Conservation (phyloP, 2,329 filamentous ascomycete species). For the Aaosphaeria arxii region DNA sequence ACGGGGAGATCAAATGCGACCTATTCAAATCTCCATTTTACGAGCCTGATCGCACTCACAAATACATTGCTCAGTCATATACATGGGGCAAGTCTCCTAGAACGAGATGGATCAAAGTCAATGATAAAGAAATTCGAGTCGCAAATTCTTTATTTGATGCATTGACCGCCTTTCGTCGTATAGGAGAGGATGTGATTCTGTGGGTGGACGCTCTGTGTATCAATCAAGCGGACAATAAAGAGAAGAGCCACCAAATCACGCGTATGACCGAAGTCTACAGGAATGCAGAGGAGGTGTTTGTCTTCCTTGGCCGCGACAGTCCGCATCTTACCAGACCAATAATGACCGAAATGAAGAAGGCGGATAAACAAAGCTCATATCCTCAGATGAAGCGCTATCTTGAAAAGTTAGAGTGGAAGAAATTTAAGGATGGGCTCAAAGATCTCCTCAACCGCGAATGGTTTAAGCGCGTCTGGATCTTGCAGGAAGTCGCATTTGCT, state of each 20-base stretch:
- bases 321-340: conserved; percentile 5
- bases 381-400: not conserved
- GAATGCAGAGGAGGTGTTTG: conserved; percentile 16
- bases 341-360: conserved; percentile 4
- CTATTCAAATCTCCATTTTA: conserved; percentile 9
- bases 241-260: conserved; percentile 20
- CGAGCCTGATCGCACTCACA: conserved; percentile 1
- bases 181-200: conserved; percentile 8
- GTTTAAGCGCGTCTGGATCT: conserved; percentile 18
- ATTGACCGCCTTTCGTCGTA: conserved; percentile 7
- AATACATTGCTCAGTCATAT: conserved; percentile 19
- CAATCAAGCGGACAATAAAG: conserved; percentile 18
- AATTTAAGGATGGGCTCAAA: conserved; percentile 2
- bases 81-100: conserved; percentile 11
- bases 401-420: conserved; percentile 7
- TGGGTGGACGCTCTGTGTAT: conserved; percentile 30
- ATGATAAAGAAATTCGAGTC: conserved; percentile 1
- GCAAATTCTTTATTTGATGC: conserved; percentile 12
- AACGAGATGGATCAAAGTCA: conserved; percentile 4
- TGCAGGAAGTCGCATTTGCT: conserved; percentile 21
- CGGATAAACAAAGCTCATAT: conserved; percentile 3
- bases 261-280: conserved; percentile 24
- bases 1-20: conserved; percentile 4
- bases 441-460: conserved; percentile 8
- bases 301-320: conserved; percentile 22